These are phyloP conservation scores for Melaleuca quinquenervia DNA, from an alignment of 345 rosid species.

Conservation along the genomic window DNA sequence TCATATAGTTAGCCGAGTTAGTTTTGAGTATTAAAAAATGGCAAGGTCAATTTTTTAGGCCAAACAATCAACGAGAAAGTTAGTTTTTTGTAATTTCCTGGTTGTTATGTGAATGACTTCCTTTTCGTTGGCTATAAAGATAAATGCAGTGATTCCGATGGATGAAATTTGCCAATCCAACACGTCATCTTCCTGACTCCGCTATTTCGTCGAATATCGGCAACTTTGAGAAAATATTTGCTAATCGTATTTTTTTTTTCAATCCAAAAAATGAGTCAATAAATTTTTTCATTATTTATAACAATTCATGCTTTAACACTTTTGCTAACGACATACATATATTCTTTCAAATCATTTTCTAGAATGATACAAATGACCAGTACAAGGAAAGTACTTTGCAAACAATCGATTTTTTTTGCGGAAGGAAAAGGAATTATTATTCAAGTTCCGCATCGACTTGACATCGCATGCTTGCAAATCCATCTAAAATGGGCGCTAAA, in stretches of 20 bases:
- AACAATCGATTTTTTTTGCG: rapidly evolving
- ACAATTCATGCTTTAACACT: background rate
- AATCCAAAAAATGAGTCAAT: background rate
- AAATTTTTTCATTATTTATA: background rate
- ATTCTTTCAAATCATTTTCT: background rate
- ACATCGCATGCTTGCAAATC: background rate
- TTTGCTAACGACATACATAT: rapidly evolving
- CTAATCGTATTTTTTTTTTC: background rate
- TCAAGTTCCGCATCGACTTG: rapidly evolving
- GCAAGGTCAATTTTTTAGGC: background rate
- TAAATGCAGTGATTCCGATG: background rate
- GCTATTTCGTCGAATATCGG: background rate
- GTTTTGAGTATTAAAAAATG: background rate
- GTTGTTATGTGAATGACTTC: background rate
- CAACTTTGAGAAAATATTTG: background rate
- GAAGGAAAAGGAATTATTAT: background rate
- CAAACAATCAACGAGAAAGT: background rate
- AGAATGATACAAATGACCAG: background rate
- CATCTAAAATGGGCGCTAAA: background rate
- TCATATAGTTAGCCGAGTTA: background rate
- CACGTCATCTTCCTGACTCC: background rate
- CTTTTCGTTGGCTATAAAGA: background rate
- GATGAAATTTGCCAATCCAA: background rate
- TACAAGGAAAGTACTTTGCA: background rate
- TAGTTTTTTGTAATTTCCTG: background rate